Evolutionary conservation across 2,329 filamentous ascomycete species (phyloP).

Genomic region (Pseudocercospora pini-densiflorae): DNA sequence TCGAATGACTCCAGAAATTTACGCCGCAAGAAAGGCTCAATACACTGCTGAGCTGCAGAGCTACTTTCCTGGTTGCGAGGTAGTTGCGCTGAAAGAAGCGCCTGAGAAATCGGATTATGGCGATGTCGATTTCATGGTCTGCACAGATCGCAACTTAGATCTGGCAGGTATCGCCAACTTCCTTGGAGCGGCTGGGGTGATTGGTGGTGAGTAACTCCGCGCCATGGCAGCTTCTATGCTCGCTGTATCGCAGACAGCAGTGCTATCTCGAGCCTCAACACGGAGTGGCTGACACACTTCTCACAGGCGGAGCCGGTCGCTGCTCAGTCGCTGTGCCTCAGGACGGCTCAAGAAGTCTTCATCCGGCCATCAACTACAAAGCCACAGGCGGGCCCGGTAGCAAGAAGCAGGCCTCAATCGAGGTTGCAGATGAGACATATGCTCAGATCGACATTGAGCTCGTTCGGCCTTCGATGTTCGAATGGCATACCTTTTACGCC

Average conservation of each 20-base stretch:
- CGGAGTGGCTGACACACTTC: too few species aligned
- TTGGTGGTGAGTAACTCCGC: constrained; percentile 13
- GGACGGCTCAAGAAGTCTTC: constrained; percentile 20
- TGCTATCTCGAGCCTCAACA: too few species aligned
- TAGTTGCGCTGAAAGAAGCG: constrained; percentile 68
- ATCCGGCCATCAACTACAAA: constrained; percentile 24
- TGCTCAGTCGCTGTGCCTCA: constrained; percentile 32
- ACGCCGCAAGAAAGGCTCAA: constrained; percentile 55
- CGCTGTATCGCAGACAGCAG: neutral
- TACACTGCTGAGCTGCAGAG: constrained; percentile 53
- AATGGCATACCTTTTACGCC: constrained; percentile 70
- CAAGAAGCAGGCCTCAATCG: constrained; percentile 11
- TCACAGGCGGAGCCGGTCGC: constrained; percentile 13
- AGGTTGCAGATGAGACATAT: constrained; percentile 31
- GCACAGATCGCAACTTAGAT: constrained; percentile 27
- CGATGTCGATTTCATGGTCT: constrained; percentile 74
- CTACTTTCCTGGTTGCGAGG: constrained; percentile 55
- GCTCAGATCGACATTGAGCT: constrained; percentile 74
- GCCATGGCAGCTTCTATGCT: neutral
- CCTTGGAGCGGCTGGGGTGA: constrained; percentile 51
- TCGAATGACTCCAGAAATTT: constrained; percentile 66
- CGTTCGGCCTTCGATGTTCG: constrained; percentile 50
- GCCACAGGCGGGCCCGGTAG: neutral
- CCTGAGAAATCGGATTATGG: constrained; percentile 71
- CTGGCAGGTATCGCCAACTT: constrained; percentile 43